Conservation (phyloP, 2,329 filamentous ascomycete species). For the Eutypella sp. region DNA sequence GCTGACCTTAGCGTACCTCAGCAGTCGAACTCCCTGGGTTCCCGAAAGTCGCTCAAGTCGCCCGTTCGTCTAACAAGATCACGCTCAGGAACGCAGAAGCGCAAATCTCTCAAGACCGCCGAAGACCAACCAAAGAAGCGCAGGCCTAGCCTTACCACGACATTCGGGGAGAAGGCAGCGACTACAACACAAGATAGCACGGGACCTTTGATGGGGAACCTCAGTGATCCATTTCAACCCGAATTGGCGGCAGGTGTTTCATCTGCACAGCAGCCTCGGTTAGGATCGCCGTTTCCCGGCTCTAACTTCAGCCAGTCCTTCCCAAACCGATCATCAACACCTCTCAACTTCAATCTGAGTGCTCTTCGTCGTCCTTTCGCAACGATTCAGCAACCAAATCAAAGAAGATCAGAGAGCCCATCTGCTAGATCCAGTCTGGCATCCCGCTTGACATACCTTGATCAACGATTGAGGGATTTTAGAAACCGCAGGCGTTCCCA, state of each 20-base stretch:
- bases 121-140: constrained; percentile 46
- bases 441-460: constrained; percentile 52
- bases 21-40: constrained; percentile 45
- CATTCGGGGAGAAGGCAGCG: constrained; percentile 39
- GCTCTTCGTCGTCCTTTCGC: constrained; percentile 49
- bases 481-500: constrained; percentile 45
- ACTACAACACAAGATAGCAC: neutral
- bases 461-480: constrained; percentile 52
- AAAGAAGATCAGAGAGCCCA: constrained; percentile 29
- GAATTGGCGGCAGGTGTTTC: constrained; percentile 9
- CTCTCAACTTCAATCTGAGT: constrained; percentile 39
- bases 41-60: constrained; percentile 47
- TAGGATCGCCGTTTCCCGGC: constrained; percentile 56
- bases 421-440: constrained; percentile 38
- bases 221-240: constrained; percentile 5
- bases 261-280: constrained; percentile 39
- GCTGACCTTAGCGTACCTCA: constrained; percentile 34
- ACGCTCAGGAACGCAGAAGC: constrained; percentile 51
- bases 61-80: constrained; percentile 47
- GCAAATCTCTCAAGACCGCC: constrained; percentile 43
- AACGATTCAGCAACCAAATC: constrained; percentile 47
- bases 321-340: constrained; percentile 51
- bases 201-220: neutral
- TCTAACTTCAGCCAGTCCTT: constrained; percentile 52
- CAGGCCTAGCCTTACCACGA: constrained; percentile 49